A percentile compares a stretch with the other conserved stretches of the same genome.
Evolutionary conservation across 176 grass and related monocot species (phyloP).

Genomic region (Aegilops longissima): DNA sequence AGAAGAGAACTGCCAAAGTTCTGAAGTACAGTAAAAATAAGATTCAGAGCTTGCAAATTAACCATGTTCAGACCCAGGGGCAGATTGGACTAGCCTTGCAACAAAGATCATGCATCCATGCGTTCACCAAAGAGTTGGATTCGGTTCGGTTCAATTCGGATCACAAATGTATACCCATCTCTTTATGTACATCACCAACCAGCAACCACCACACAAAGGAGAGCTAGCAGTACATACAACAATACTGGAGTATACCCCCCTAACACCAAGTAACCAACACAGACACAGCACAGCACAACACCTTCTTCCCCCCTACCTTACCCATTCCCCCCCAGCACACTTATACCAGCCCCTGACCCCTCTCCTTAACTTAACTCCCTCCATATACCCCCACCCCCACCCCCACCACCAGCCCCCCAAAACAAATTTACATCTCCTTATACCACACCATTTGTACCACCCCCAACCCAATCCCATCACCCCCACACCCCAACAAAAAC

Average conservation of each 20-base stretch:
- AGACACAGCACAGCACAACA: not conserved
- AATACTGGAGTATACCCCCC: slow-evolving; percentile 45
- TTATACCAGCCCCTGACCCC: no score
- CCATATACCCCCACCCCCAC: slow-evolving; percentile 30
- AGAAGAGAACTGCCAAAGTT: not conserved
- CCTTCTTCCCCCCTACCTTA: slow-evolving; percentile 8
- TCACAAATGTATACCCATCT: slow-evolving; percentile 52
- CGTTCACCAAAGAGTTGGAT: not conserved
- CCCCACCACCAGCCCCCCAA: slow-evolving; percentile 26
- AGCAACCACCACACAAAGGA: slow-evolving; percentile 40
- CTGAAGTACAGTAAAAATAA: no score
- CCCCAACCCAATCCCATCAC: slow-evolving; percentile 15
- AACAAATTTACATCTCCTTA: slow-evolving; percentile 69
- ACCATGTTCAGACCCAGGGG: not conserved
- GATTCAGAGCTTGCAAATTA: not conserved
- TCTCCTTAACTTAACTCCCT: not conserved
- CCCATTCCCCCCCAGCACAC: slow-evolving; percentile 25
- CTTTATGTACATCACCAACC: slow-evolving; percentile 55
- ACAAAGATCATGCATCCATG: slow-evolving; percentile 37
- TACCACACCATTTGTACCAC: slow-evolving; percentile 51
- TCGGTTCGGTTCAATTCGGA: slow-evolving; percentile 1
- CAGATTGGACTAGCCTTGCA: not conserved
- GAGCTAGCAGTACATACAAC: slow-evolving; percentile 37
- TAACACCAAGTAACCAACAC: slow-evolving; percentile 46
- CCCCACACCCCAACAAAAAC: slow-evolving; percentile 37